Conservation (phyloP, 2,329 filamentous ascomycete species). For the Cladosporium cucumerinum region DNA sequence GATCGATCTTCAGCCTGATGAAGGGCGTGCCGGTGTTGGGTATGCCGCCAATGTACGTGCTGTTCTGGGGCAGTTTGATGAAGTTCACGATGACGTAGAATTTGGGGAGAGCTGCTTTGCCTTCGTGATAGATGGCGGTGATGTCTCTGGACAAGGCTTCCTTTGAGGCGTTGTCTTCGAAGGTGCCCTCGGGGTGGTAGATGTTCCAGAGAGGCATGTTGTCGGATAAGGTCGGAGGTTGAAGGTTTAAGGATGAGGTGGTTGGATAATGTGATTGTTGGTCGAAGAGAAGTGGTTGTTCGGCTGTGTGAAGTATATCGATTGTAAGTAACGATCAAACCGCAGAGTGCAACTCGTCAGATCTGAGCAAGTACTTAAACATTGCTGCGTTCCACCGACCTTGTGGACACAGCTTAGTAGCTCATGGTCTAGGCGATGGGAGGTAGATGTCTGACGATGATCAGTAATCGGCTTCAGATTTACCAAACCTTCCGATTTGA, state of each 20-base stretch:
- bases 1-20: conserved; percentile 36
- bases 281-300: neutral
- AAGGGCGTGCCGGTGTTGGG: conserved; percentile 32
- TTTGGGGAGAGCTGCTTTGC: conserved; percentile 35
- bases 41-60: conserved; percentile 34
- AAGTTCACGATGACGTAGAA: conserved; percentile 47
- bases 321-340: neutral
- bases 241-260: neutral
- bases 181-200: conserved; percentile 39
- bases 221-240: neutral
- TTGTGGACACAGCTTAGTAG: neutral
- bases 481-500: neutral
- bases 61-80: conserved; percentile 28
- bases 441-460: neutral
- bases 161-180: conserved; percentile 32
- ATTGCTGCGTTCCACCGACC: neutral
- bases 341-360: neutral
- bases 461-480: neutral
- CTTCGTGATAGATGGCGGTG: conserved; percentile 40
- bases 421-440: neutral
- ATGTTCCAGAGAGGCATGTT: conserved; percentile 46
- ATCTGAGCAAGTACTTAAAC: neutral
- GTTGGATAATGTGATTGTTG: neutral
- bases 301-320: neutral
- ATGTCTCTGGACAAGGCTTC: conserved; percentile 36